phyloP scores from a whole-genome alignment of 2,329 filamentous ascomycete species.

The Chaetomiaceae sp. region DNA sequence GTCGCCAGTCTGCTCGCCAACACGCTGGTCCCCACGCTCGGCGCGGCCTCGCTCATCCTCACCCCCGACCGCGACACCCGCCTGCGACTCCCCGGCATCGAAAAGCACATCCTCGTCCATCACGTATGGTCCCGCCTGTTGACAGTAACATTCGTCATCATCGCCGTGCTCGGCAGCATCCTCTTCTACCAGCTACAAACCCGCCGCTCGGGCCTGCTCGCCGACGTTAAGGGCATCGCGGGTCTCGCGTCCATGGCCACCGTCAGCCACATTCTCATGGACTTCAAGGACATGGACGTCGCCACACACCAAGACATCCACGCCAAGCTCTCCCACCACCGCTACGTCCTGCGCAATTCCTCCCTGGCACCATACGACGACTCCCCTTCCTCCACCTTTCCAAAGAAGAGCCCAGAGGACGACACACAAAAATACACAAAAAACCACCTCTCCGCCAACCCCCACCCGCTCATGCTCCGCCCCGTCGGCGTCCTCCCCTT shows the following conservation, averaged over 20 bases:
- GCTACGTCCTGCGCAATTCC: constrained; percentile 67
- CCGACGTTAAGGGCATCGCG: constrained; percentile 68
- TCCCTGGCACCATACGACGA: constrained; percentile 62
- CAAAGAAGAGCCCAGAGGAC: constrained; percentile 33
- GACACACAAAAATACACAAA: constrained; percentile 46
- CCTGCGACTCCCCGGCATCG: constrained; percentile 35
- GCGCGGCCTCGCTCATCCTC: constrained; percentile 58
- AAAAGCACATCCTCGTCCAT: constrained; percentile 54
- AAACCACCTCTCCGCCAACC: constrained; percentile 52
- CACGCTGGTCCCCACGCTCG: constrained; percentile 64
- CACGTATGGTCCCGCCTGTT: constrained; percentile 58
- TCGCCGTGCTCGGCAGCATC: constrained; percentile 53
- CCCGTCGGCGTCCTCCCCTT: constrained; percentile 56
- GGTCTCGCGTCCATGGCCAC: constrained; percentile 73
- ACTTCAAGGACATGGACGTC: constrained; percentile 68
- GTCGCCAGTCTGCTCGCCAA: constrained; percentile 61
- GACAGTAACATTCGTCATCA: constrained; percentile 51
- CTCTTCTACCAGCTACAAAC: constrained; percentile 59
- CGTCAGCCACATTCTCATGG: constrained; percentile 66
- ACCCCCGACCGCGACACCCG: constrained; percentile 48
- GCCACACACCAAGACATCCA: constrained; percentile 65
- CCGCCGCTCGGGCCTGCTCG: constrained; percentile 60
- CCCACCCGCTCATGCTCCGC: constrained; percentile 66
- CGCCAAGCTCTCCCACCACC: constrained; percentile 58
- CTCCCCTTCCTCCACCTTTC: constrained; percentile 40